These are phyloP conservation scores for Fraxinus paxiana DNA, from an alignment of 305 asterid genomes.

Conservation along the genomic window DNA sequence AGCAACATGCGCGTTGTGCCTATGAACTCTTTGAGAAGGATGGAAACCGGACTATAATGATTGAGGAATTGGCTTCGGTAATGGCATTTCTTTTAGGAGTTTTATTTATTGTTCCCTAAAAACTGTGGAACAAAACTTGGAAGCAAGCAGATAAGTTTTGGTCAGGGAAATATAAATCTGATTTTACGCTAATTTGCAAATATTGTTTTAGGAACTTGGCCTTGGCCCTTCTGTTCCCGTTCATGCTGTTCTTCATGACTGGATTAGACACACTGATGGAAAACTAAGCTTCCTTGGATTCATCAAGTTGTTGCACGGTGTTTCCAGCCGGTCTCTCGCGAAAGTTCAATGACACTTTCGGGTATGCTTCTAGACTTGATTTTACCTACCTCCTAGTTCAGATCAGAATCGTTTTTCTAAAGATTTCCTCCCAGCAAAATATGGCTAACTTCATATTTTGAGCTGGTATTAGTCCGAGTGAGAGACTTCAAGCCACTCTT, in stretches of 20 bases:
- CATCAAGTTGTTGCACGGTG: conserved; percentile 72
- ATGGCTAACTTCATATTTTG: not conserved
- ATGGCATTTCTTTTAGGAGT: not conserved
- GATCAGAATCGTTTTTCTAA: not conserved
- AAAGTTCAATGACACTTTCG: conserved; percentile 44
- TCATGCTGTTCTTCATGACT: conserved; percentile 86
- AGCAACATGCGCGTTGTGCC: conserved; percentile 90
- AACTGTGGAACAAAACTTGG: not conserved
- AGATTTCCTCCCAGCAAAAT: not conserved
- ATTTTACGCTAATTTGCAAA: not conserved
- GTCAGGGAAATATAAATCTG: not conserved
- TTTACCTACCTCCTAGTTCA: not conserved
- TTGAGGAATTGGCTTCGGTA: conserved; percentile 96
- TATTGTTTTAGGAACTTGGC: conserved; percentile 69
- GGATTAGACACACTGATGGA: conserved; percentile 90
- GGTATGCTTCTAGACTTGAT: not conserved
- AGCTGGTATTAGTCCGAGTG: not conserved
- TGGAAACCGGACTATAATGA: conserved; percentile 84
- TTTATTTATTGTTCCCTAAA: not conserved
- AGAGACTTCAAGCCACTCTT: not conserved
- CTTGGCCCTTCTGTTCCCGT: conserved; percentile 84
- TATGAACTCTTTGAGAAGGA: conserved; percentile 91
- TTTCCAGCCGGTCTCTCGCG: conserved; percentile 60
- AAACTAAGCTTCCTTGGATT: conserved; percentile 91
- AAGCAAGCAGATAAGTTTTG: not conserved